Base-by-base conservation (phyloP, 2,329 filamentous ascomycete species). In the Coniochaeta sp. region DNA sequence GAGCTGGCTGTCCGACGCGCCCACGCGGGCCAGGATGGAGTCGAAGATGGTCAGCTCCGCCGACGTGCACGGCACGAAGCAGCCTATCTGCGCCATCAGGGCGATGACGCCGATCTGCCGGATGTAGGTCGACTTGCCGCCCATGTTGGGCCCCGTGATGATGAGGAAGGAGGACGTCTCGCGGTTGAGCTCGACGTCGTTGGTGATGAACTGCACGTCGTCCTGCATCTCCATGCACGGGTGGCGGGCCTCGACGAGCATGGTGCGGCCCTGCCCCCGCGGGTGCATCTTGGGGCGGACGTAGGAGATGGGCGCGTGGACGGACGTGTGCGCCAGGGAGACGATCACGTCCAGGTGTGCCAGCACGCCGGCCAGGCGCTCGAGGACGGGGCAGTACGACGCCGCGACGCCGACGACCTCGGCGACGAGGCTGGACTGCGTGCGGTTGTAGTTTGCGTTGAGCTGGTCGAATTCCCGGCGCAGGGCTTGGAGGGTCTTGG, bases 161-260 rank as follows among this genome's bases (percentile, higher is more conserved):
- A 97, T 93, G 42, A 97, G 81, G 75, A 99, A 98, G 3, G 93
- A 92, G 0, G 91, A 96, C 55, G 84, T 81, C 60, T 88, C 87
- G 9, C 92, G 87, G 5, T 85, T 81, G 40, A 99, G 85, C 58
- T 87, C 86, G 24, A 98, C 91, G 67, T 99, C 93, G 72, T 99
- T 99, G 60, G 93, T 97, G 74, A 99, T 99, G 77, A 99, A 99
- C 63, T 93, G 93, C 47, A 99, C 88, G 69, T 99, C 95, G 68
- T 99, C 96, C 75, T 99, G 95, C 85, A 97, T 93, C 73, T 99
- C 95, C 85, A 99, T 90, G 71, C 95, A 99, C 0, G 96, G 96
- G 71, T 99, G 95, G 12, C 96, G 89, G 2, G 95, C 91, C 76
- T 96, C 96, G 65, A 88, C 90, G n/a, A 99, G 82, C 24, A 96